phyloP scores from a whole-genome alignment of 768 basidiomycete genomes.

The Serendipita sp. region DNA sequence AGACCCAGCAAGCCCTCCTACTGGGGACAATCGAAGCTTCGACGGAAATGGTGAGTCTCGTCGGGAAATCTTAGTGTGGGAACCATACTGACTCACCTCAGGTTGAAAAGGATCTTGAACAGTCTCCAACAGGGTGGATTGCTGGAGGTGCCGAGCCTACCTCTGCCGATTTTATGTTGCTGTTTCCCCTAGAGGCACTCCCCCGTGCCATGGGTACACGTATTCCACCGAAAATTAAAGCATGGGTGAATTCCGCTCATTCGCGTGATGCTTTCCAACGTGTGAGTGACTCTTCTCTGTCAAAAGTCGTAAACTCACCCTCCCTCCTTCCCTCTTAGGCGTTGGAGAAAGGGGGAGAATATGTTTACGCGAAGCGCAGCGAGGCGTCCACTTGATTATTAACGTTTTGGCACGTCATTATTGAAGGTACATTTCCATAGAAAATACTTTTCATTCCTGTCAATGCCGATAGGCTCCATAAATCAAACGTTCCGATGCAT shows the following conservation, averaged over 20 bases:
- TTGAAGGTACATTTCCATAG: too few species aligned
- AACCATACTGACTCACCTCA: constrained; percentile 12
- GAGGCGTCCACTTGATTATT: too few species aligned
- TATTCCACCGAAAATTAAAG: constrained; percentile 22
- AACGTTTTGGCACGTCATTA: too few species aligned
- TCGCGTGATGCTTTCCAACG: constrained; percentile 21
- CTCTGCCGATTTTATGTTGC: constrained; percentile 32
- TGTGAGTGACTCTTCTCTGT: constrained; percentile 13
- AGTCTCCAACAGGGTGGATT: constrained; percentile 17
- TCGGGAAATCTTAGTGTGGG: too few species aligned
- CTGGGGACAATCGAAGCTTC: background rate
- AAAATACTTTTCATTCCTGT: too few species aligned
- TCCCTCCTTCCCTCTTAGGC: constrained; percentile 8
- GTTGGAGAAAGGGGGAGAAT: constrained; percentile 18
- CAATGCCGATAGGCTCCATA: too few species aligned
- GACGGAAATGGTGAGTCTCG: background rate
- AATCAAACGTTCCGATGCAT: too few species aligned
- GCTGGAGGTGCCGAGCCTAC: constrained; percentile 28
- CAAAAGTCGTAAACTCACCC: background rate
- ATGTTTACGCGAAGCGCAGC: constrained; percentile 10
- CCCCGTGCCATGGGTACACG: constrained; percentile 8
- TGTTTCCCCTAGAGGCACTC: constrained; percentile 23
- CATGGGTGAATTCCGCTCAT: constrained; percentile 25
- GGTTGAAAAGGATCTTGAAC: constrained; percentile 25
- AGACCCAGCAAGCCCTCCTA: background rate